Conservation (phyloP, 163 green algal species). For the Scenedesmus sp. region DNA sequence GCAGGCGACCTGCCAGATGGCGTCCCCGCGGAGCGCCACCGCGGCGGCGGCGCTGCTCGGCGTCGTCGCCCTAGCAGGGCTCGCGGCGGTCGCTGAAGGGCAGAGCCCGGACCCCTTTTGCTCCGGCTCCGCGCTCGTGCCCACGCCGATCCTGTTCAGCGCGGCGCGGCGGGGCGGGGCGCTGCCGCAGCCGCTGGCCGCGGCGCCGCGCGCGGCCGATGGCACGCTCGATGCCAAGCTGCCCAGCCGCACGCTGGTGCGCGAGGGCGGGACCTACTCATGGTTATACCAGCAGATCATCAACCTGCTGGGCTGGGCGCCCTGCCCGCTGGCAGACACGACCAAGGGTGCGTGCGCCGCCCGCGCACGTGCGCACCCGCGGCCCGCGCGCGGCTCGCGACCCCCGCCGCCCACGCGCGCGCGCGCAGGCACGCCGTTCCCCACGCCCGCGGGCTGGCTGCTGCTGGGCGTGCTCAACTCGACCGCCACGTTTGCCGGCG, state of each 20-base stretch:
- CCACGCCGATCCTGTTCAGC: background rate
- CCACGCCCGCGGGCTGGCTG: background rate
- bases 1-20: too few species aligned
- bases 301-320: slow-evolving; percentile 10
- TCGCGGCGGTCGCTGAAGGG: too few species aligned
- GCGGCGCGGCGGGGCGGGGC: background rate
- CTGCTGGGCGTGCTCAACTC: background rate
- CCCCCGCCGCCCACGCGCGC: too few species aligned
- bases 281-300: slow-evolving; percentile 1
- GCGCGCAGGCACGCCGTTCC: background rate
- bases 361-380: too few species aligned
- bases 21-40: too few species aligned
- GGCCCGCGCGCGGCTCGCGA: too few species aligned
- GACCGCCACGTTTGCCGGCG: background rate
- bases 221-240: background rate
- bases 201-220: too few species aligned
- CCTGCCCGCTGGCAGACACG: background rate
- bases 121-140: background rate
- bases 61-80: too few species aligned
- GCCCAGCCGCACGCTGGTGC: background rate
- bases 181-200: background rate
- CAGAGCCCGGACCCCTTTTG: background rate
- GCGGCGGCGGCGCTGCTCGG: too few species aligned
- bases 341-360: too few species aligned
- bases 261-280: background rate